Conservation (phyloP, 2,329 filamentous ascomycete species). For the Aquanectria penicillioides region DNA sequence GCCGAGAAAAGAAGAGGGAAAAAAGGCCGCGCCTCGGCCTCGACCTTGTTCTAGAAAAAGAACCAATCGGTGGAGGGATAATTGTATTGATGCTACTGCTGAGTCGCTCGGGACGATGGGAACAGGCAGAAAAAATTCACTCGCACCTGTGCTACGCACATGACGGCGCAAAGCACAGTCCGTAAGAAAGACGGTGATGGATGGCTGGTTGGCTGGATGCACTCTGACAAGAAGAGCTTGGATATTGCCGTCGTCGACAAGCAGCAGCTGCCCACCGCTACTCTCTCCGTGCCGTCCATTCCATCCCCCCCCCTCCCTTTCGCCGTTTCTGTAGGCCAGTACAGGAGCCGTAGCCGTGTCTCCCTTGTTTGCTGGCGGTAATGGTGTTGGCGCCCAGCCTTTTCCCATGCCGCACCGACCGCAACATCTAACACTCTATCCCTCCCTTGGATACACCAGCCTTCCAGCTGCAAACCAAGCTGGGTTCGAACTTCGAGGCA, state of each 20-base stretch:
- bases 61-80: conserved; percentile 16
- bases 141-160: conserved; percentile 2
- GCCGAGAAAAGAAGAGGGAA: background rate
- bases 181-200: conserved; percentile 23
- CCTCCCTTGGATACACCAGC: conserved; percentile 8
- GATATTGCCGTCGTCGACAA: conserved; percentile 1
- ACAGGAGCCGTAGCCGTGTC: too few species aligned
- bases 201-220: conserved; percentile 6
- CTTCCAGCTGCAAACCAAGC: conserved; percentile 4
- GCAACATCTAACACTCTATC: background rate
- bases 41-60: conserved; percentile 4
- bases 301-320: background rate
- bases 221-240: conserved; percentile 14
- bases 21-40: conserved; percentile 21
- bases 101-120: conserved; percentile 11
- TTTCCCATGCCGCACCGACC: conserved; percentile 11
- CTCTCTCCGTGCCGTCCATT: conserved; percentile 11
- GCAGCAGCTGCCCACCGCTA: conserved; percentile 10
- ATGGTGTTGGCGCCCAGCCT: conserved; percentile 13
- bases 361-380: conserved; percentile 4
- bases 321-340: background rate
- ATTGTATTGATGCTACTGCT: conserved; percentile 23
- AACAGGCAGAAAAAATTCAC: background rate
- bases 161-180: conserved; percentile 7
- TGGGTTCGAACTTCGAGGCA: background rate